Conservation (phyloP, 2,329 filamentous ascomycete genomes). For the Knufia fluminis region DNA sequence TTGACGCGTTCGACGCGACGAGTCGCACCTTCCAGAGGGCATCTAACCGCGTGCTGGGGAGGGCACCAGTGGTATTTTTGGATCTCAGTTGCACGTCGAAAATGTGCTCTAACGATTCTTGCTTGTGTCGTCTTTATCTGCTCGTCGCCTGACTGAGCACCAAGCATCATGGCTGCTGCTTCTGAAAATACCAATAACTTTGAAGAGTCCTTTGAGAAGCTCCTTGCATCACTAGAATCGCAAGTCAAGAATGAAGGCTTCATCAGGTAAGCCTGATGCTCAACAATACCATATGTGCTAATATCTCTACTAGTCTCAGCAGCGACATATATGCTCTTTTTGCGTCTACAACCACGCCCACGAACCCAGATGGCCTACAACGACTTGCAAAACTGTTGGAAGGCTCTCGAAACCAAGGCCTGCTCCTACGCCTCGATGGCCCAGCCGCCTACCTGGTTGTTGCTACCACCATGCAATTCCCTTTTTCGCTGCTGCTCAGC, state of each 20-base stretch:
- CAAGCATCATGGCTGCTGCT: too few species aligned
- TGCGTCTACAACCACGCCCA: not conserved
- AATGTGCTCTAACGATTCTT: too few species aligned
- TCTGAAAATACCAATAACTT: not conserved
- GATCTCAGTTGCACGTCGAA: too few species aligned
- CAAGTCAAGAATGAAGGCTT: not conserved
- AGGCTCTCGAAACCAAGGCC: not conserved
- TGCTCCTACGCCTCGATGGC: constrained; percentile 12
- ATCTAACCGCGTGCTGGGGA: not conserved
- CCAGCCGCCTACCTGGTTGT: constrained; percentile 12
- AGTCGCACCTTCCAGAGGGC: not conserved
- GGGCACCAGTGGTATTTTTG: not conserved
- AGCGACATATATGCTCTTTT: not conserved
- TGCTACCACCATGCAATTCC: constrained; percentile 15
- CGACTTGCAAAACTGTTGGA: not conserved
- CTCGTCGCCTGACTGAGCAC: too few species aligned
- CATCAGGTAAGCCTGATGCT: not conserved
- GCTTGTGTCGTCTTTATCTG: too few species aligned
- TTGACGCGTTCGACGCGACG: not conserved
- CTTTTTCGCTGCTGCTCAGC: constrained; percentile 13
- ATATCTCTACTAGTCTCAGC: not conserved
- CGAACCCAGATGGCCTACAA: not conserved
- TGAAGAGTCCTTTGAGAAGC: not conserved
- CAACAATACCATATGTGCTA: too few species aligned
- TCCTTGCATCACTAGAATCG: not conserved